Evolutionary conservation across 2,329 filamentous ascomycete species (phyloP).

Genomic region (Blumeriella jaapii): DNA sequence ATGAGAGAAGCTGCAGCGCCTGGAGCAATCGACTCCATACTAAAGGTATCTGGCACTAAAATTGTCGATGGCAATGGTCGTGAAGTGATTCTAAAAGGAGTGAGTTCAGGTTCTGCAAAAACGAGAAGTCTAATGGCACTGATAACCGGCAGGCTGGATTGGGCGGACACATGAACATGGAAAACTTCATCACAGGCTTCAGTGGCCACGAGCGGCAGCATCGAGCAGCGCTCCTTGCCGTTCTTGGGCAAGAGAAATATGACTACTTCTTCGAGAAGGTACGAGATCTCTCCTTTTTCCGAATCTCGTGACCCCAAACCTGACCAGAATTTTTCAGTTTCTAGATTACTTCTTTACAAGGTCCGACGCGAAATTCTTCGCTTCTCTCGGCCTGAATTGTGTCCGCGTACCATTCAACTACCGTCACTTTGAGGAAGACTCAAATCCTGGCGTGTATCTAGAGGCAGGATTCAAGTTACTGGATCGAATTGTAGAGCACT

Average conservation of each 20-base stretch:
- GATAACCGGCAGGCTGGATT: too few species aligned
- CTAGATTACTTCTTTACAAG: constrained; percentile 43
- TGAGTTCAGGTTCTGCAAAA: too few species aligned
- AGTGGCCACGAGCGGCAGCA: constrained; percentile 46
- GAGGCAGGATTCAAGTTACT: constrained; percentile 37
- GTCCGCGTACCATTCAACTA: constrained; percentile 51
- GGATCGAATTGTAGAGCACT: constrained; percentile 29
- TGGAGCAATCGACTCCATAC: too few species aligned
- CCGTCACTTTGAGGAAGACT: constrained; percentile 42
- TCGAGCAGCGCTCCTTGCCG: constrained; percentile 39
- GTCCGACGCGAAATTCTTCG: constrained; percentile 45
- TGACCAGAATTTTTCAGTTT: too few species aligned
- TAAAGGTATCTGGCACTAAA: too few species aligned
- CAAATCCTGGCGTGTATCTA: constrained; percentile 37
- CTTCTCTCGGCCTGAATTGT: constrained; percentile 44
- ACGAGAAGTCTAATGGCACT: too few species aligned
- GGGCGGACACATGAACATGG: constrained; percentile 39
- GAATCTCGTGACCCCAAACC: too few species aligned
- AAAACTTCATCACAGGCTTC: constrained; percentile 54
- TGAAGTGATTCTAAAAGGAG: too few species aligned
- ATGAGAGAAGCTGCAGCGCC: too few species aligned
- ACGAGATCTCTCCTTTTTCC: too few species aligned
- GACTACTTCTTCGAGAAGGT: constrained; percentile 48
- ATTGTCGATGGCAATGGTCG: too few species aligned
- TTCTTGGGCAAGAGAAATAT: constrained; percentile 43